Percentiles rank a stretch among this genome's conserved stretches.
Evolutionary conservation across 768 basidiomycete species (phyloP).

Genomic region (Pulveroboletus sp.): DNA sequence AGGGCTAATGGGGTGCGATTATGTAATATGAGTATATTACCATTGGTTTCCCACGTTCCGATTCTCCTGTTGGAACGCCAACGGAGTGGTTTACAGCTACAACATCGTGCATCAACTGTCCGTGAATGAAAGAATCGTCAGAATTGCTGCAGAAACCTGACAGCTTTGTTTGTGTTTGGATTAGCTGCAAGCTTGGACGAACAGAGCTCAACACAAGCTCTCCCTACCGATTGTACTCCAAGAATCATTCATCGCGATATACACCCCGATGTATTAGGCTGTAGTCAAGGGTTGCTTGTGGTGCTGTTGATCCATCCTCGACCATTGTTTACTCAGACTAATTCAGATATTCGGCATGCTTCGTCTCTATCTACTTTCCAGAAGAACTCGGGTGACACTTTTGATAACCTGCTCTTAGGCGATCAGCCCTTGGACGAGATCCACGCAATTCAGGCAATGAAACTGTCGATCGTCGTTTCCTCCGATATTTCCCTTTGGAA

Average conservation of each 20-base stretch:
- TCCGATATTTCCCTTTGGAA: conserved; percentile 58
- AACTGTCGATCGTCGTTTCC: conserved; percentile 46
- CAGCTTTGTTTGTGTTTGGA: too few relatives aligned
- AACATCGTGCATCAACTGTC: too few relatives aligned
- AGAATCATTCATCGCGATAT: conserved; percentile 18
- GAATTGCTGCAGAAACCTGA: too few relatives aligned
- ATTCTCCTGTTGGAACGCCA: too few relatives aligned
- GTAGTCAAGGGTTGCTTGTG: conserved; percentile 36
- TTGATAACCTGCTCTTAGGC: conserved; percentile 43
- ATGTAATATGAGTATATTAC: too few relatives aligned
- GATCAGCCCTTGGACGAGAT: conserved; percentile 48
- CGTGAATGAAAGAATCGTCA: too few relatives aligned
- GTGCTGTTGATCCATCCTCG: conserved; percentile 49
- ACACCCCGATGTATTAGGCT: conserved; percentile 31
- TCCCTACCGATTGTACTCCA: conserved; percentile 30
- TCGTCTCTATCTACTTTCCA: conserved; percentile 12
- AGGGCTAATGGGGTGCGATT: too few relatives aligned
- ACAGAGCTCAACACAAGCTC: conserved; percentile 43
- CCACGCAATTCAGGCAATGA: conserved; percentile 42
- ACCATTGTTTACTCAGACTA: conserved; percentile 37
- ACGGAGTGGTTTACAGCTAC: too few relatives aligned
- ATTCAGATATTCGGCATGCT: conserved; percentile 53
- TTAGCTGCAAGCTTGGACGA: too few relatives aligned
- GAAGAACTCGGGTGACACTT: not conserved
- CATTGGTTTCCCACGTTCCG: too few relatives aligned